Percentiles rank a stretch among this genome's conserved stretches.
Evolutionary conservation across 2,329 filamentous ascomycete genomes (phyloP).

Genomic region (Fusarium tjaetaba): DNA sequence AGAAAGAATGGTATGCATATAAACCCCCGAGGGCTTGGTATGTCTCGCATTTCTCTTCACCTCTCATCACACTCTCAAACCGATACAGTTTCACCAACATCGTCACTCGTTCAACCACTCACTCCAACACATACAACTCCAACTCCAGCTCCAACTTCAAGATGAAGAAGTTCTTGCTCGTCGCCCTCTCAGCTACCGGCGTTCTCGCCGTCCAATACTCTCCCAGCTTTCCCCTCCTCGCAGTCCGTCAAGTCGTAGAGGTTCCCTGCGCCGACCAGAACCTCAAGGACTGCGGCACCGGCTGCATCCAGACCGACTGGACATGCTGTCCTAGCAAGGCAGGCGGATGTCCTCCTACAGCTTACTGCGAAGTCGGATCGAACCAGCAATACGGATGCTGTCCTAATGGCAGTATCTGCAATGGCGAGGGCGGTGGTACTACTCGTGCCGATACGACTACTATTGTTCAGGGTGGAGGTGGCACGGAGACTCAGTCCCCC

Average conservation of each 20-base stretch:
- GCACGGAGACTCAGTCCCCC: neutral
- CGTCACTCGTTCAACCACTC: neutral
- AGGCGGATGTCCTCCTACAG: slow-evolving; percentile 42
- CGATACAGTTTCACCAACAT: neutral
- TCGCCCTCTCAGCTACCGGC: slow-evolving; percentile 34
- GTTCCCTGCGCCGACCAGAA: slow-evolving; percentile 39
- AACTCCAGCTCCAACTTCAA: neutral
- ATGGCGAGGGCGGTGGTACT: slow-evolving; percentile 40
- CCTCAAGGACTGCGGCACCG: slow-evolving; percentile 43
- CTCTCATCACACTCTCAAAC: neutral
- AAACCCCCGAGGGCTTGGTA: slow-evolving; percentile 12
- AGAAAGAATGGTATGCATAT: slow-evolving; percentile 1
- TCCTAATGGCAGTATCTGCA: slow-evolving; percentile 41
- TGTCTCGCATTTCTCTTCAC: neutral
- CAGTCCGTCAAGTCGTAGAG: slow-evolving; percentile 33
- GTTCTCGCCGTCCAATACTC: slow-evolving; percentile 29
- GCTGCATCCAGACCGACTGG: slow-evolving; percentile 43
- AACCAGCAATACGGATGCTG: slow-evolving; percentile 47
- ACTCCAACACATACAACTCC: neutral
- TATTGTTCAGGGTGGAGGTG: neutral
- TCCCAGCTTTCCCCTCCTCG: slow-evolving; percentile 25
- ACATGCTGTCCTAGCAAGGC: slow-evolving; percentile 45
- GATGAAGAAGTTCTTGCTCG: slow-evolving; percentile 43
- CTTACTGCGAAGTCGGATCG: slow-evolving; percentile 39
- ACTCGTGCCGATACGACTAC: slow-evolving; percentile 23